phyloP scores from a whole-genome alignment of 192 early-diverging fungal species.

The Haplosporangium gracile region DNA sequence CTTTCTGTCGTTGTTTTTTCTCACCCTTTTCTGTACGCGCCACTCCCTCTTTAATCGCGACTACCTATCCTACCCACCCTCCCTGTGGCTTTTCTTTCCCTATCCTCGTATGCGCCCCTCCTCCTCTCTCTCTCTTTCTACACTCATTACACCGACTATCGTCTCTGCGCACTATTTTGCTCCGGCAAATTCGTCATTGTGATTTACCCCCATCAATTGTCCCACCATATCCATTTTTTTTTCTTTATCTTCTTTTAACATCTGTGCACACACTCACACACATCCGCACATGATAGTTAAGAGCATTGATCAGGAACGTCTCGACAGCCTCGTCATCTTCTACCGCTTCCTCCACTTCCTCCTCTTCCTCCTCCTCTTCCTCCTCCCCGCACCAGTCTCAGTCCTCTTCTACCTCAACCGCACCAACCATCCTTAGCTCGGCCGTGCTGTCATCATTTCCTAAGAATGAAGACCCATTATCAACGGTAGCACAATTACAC shows the following conservation, averaged over 20 bases:
- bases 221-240: neutral
- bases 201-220: neutral
- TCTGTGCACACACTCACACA: neutral
- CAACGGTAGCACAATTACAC: neutral
- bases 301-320: slow-evolving; percentile 40
- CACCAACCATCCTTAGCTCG: neutral
- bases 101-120: neutral
- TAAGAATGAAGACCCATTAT: neutral
- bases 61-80: neutral
- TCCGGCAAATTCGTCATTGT: neutral
- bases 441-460: neutral
- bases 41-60: neutral
- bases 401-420: slow-evolving; percentile 19
- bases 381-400: neutral
- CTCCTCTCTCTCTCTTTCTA: neutral
- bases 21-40: neutral
- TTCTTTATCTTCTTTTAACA: neutral
- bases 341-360: neutral
- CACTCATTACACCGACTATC: neutral
- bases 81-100: neutral
- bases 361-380: neutral
- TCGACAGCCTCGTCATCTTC: slow-evolving; percentile 35
- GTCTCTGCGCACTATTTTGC: neutral
- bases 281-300: slow-evolving; percentile 10
- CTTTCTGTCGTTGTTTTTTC: neutral